Conservation (phyloP, 177 flowering plant genomes). For the Vitis hybrid region DNA sequence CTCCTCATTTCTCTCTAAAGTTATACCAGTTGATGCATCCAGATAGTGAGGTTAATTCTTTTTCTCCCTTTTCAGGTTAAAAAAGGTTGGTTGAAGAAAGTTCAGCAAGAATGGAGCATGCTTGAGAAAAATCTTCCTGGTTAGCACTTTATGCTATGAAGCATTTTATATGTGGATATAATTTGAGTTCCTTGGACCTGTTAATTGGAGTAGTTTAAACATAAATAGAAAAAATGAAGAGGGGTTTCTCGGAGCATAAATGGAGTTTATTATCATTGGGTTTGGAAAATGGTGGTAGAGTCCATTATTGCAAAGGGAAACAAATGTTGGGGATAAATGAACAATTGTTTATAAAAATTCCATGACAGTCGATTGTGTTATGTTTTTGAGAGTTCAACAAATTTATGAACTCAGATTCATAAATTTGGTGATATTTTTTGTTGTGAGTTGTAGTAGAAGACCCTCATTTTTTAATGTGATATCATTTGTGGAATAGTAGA, state of each 20-base stretch:
- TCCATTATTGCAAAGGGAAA: no score
- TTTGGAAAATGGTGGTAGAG: no score
- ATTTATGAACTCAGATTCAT: no score
- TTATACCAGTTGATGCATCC: not conserved
- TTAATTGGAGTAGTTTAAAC: not conserved
- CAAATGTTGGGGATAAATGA: no score
- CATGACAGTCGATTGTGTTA: not conserved
- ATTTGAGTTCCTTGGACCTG: not conserved
- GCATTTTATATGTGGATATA: not conserved
- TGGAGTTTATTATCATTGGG: no score
- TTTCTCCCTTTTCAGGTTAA: slow-evolving; percentile 38
- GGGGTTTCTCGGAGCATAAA: no score
- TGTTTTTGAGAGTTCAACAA: no score
- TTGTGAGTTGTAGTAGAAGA: no score
- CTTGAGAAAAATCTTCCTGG: slow-evolving; percentile 84
- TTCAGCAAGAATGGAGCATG: slow-evolving; percentile 92
- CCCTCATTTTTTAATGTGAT: no score
- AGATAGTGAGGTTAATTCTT: slow-evolving; percentile 2
- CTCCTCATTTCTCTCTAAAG: not conserved
- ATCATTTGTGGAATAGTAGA: no score
- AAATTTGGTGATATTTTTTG: no score
- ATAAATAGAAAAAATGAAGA: not conserved
- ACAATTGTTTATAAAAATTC: not conserved
- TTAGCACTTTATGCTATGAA: slow-evolving; percentile 23
- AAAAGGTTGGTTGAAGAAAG: slow-evolving; percentile 79